These are phyloP conservation scores for Cladophialophora yegresii DNA, from an alignment of 2,329 filamentous ascomycete species.

Conservation along the genomic window DNA sequence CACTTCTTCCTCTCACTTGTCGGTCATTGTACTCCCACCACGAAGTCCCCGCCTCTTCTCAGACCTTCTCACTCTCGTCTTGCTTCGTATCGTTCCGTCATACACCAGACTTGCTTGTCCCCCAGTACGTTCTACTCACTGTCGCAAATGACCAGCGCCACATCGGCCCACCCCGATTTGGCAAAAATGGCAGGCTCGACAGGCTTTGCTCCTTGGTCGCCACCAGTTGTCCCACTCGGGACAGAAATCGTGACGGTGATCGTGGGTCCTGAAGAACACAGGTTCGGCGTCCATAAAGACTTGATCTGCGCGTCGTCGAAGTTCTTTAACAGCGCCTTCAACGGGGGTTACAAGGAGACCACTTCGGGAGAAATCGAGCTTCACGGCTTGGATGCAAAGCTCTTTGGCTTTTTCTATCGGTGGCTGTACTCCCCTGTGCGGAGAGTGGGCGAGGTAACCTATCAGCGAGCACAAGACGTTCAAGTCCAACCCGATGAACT, in stretches of 20 bases:
- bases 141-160: not conserved
- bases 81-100: not conserved
- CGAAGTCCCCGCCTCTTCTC: not conserved
- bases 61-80: not conserved
- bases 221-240: not conserved
- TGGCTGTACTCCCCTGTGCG: constrained; percentile 3
- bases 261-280: not conserved
- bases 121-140: not conserved
- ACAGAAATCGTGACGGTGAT: not conserved
- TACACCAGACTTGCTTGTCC: not conserved
- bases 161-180: not conserved
- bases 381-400: not conserved
- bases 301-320: not conserved
- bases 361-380: not conserved
- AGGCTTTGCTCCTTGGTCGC: not conserved
- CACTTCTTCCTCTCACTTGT: not conserved
- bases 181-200: not conserved
- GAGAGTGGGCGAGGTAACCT: not conserved
- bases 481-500: not conserved
- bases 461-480: not conserved
- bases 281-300: not conserved
- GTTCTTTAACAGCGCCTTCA: constrained; percentile 1
- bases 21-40: not conserved
- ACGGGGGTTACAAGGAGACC: not conserved
- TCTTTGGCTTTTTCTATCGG: constrained; percentile 2